Conservation (phyloP, 495 filamentous ascomycete species). For the Tuber umbilicatum region DNA sequence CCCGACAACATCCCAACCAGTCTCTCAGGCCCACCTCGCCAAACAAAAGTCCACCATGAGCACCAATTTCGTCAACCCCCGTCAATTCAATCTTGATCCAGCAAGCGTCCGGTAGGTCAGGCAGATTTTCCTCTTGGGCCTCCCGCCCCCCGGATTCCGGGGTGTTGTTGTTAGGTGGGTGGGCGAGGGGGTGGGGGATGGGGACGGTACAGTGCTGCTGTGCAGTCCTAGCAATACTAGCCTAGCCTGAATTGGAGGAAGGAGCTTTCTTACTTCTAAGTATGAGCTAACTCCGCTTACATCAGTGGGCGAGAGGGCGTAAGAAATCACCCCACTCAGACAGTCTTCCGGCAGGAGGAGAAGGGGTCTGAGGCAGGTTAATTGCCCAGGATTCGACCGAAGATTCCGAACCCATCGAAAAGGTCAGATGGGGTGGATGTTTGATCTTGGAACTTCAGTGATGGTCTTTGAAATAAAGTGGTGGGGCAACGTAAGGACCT, state of each 20-base stretch:
- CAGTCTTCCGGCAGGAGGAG: conserved; percentile 79
- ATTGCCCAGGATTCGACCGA: conserved; percentile 47
- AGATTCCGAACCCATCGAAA: conserved; percentile 41
- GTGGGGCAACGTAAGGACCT: neutral
- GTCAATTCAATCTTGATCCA: no score
- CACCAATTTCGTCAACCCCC: no score
- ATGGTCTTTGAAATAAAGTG: neutral
- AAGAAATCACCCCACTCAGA: conserved; percentile 71
- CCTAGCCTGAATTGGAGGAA: neutral
- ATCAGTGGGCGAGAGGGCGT: conserved; percentile 61
- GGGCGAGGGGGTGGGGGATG: no score
- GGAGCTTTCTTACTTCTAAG: conserved; percentile 50
- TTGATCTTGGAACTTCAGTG: neutral
- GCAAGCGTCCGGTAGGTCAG: no score
- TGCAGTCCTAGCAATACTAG: conserved; percentile 55
- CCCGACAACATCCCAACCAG: no score
- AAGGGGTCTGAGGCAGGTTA: conserved; percentile 64
- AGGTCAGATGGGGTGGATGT: neutral
- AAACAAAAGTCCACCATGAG: no score
- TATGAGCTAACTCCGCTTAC: conserved; percentile 71
- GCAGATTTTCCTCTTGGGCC: no score
- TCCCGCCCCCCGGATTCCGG: no score
- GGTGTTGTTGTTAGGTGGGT: no score
- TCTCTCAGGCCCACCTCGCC: no score
- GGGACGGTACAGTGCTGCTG: no score